Evolutionary conservation across 2,329 filamentous ascomycete genomes (phyloP).

Genomic region (Fusarium anguioides): DNA sequence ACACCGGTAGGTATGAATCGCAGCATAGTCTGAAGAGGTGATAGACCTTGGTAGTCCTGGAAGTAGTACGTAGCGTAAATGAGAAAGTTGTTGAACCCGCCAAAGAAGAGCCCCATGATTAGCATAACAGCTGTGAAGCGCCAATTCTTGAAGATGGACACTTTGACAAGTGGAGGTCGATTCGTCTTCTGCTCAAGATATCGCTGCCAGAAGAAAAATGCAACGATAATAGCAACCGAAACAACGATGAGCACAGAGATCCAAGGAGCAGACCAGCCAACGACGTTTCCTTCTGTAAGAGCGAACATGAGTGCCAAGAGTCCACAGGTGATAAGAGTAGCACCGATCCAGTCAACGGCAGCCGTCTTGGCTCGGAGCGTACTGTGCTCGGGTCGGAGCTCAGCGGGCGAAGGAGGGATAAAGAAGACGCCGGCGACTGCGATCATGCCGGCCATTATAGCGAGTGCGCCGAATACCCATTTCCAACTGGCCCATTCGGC

Average conservation of each 20-base stretch:
- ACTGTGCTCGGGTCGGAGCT: constrained; percentile 38
- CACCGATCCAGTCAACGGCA: constrained; percentile 75
- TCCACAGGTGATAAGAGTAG: constrained; percentile 69
- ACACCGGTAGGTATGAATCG: constrained; percentile 76
- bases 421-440: constrained; percentile 67
- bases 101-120: constrained; percentile 75
- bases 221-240: constrained; percentile 64
- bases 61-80: constrained; percentile 77
- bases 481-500: constrained; percentile 72
- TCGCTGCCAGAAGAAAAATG: constrained; percentile 71
- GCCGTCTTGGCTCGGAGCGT: constrained; percentile 51
- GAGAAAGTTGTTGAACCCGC: constrained; percentile 74
- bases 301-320: constrained; percentile 73
- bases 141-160: constrained; percentile 70
- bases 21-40: constrained; percentile 73
- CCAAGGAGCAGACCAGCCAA: constrained; percentile 74
- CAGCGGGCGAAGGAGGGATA: constrained; percentile 64
- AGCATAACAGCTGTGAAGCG: constrained; percentile 72
- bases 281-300: constrained; percentile 75
- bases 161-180: constrained; percentile 71
- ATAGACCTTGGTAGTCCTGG: constrained; percentile 72
- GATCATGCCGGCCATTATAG: constrained; percentile 68
- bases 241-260: constrained; percentile 69
- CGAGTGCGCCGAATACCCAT: constrained; percentile 74
- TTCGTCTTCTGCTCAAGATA: constrained; percentile 49